These are phyloP conservation scores for Cicer bijugum DNA, from an alignment of 306 rosid species.

Conservation along the genomic window DNA sequence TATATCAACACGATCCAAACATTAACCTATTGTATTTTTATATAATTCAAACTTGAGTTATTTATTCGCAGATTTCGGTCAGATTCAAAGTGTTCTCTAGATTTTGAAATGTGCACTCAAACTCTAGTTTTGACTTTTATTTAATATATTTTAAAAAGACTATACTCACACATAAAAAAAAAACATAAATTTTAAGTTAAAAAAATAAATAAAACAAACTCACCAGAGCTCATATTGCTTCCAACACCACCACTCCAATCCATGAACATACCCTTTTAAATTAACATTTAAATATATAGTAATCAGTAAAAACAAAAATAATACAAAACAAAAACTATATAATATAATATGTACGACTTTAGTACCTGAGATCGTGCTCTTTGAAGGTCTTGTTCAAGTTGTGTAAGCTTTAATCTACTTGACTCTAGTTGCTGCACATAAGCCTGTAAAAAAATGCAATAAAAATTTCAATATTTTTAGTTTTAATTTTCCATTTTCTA, in stretches of 20 bases:
- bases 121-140: slow-evolving; percentile 45
- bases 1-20: slow-evolving; percentile 36
- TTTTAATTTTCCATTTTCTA: not conserved
- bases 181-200: not conserved
- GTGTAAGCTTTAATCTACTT: slow-evolving; percentile 85
- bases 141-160: not conserved
- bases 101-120: slow-evolving; percentile 24
- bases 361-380: slow-evolving; percentile 86
- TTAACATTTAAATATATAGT: slow-evolving; percentile 18
- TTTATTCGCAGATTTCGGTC: slow-evolving; percentile 41
- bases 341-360: not conserved
- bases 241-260: slow-evolving; percentile 68
- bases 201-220: slow-evolving; percentile 33
- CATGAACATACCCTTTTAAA: slow-evolving; percentile 65
- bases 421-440: slow-evolving; percentile 91
- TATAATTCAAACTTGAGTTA: slow-evolving; percentile 40
- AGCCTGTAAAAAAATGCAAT: slow-evolving; percentile 57
- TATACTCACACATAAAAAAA: not conserved
- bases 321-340: not conserved
- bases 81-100: slow-evolving; percentile 26
- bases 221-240: slow-evolving; percentile 75
- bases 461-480: not conserved
- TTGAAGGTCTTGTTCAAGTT: slow-evolving; percentile 92
- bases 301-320: slow-evolving; percentile 1
- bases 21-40: not conserved